Percentiles rank a stretch among this genome's conserved stretches.
phyloP scores from a whole-genome alignment of 331 rosid genomes.

The Spiraea crenata region DNA sequence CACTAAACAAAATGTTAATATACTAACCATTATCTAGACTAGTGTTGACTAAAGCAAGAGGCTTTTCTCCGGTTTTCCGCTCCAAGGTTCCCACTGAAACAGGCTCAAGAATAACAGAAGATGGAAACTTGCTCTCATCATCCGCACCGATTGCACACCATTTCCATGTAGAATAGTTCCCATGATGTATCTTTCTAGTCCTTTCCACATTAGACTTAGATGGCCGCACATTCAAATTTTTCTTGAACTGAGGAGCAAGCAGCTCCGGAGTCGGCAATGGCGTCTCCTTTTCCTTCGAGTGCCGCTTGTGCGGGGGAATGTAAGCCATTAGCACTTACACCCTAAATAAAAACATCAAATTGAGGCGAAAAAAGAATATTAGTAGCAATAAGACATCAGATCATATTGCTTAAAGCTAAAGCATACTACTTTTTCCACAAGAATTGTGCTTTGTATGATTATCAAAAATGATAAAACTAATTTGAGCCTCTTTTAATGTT shows the following conservation, averaged over 20 bases:
- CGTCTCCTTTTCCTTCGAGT: slow-evolving; percentile 18
- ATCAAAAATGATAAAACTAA: not conserved
- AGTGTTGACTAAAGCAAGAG: slow-evolving; percentile 27
- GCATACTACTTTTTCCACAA: not conserved
- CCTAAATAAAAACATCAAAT: not conserved
- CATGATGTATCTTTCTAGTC: not conserved
- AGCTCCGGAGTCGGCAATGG: slow-evolving; percentile 27
- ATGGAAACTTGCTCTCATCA: slow-evolving; percentile 25
- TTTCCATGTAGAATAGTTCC: slow-evolving; percentile 13
- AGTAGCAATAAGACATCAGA: too few species aligned
- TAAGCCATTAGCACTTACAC: slow-evolving; percentile 40
- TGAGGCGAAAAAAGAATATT: not conserved
- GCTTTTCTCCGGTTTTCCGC: slow-evolving; percentile 24
- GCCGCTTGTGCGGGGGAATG: slow-evolving; percentile 58
- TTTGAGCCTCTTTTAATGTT: not conserved
- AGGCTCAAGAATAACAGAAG: slow-evolving; percentile 31
- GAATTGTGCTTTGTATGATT: not conserved
- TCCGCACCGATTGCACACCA: slow-evolving; percentile 40
- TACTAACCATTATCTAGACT: slow-evolving; percentile 24
- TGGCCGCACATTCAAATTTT: slow-evolving; percentile 9
- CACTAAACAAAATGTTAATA: not conserved
- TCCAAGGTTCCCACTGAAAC: slow-evolving; percentile 21
- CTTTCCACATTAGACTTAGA: not conserved
- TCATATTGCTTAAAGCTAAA: too few species aligned
- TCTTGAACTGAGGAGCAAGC: slow-evolving; percentile 28